These are phyloP conservation scores for Paramecium octaurelia DNA, from an alignment of 73 alveolate species.

Conservation along the genomic window DNA sequence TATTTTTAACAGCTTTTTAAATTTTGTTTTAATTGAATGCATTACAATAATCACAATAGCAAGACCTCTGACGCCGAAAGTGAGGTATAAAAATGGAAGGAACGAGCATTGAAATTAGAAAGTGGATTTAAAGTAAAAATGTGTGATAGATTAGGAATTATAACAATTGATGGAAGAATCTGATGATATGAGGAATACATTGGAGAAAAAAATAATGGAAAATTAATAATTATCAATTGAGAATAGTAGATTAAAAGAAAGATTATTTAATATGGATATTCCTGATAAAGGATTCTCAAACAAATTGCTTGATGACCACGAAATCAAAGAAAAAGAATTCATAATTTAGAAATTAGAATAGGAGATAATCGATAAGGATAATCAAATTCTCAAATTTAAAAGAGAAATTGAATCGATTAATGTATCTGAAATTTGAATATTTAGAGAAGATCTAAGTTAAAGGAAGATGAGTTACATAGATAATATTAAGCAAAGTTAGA, in stretches of 20 bases:
- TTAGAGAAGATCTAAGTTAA: conserved; percentile 34
- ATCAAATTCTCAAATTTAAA: neutral
- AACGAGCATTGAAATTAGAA: neutral
- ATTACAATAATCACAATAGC: neutral
- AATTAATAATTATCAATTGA: neutral
- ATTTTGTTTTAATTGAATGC: neutral
- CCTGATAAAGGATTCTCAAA: neutral
- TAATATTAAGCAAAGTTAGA: conserved; percentile 18
- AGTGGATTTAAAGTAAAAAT: neutral
- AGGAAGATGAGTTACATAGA: conserved; percentile 35
- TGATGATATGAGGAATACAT: neutral
- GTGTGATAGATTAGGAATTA: neutral
- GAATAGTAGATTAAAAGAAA: neutral
- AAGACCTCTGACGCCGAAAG: neutral
- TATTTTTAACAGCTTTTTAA: neutral
- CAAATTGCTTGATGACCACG: neutral
- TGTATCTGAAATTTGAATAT: conserved; percentile 2
- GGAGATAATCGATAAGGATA: neutral
- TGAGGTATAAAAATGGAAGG: conserved; percentile 7
- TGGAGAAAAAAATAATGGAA: conserved; percentile 28
- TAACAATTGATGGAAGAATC: conserved; percentile 20
- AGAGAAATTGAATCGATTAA: conserved; percentile 22
- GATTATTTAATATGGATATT: neutral
- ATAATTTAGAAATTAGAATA: neutral
- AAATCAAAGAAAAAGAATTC: neutral